Base-by-base conservation (phyloP, 805 yeast species). In the Candida tibetensis region DNA sequence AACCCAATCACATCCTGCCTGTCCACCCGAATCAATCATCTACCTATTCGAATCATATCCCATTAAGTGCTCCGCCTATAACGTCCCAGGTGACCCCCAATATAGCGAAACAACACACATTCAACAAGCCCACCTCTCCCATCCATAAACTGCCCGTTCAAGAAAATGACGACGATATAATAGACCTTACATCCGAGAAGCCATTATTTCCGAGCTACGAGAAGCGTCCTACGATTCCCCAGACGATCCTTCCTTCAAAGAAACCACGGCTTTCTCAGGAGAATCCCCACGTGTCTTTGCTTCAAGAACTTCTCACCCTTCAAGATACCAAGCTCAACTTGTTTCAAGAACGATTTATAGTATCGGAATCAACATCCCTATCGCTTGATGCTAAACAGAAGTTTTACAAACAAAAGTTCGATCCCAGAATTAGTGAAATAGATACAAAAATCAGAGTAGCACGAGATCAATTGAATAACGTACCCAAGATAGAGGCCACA, bases 301-400 rank as follows among this genome's bases (percentile, higher is more conserved):
- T 36, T 8, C 18, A 34, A 9, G 22, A 18, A 7, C 30, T 41
- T 8, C 16, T 41, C 10, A 12, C 26, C 10, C 16, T 37, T 8
- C 40, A 36, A 14, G 41, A 41, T 9, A 21, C 29, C 18, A 41
- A 41, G 25, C 29, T 41, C 16, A n/a, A 21, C 23, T 32, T 41
- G 5, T 37, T 17, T 16, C 35, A 41, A 12, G 56, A 62, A 34
- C 41, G 67, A 32, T 58, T 60, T 34, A 43, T 51, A 4, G 54
- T 58, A 7, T 60, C 54, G 37, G 69, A 64, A 39, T 63, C 70
- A 4, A 60, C 71, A 1, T 57, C 69, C 5, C 55, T 66, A 8
- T 64, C 71, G 4, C 44, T 61, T 4, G 71, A 66, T 41, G 62
- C 62, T 6, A 67, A 67, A 42, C 46, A 54, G 18, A 43, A 47